These are phyloP conservation scores for Termitomyces heimii DNA, from an alignment of 768 basidiomycete genomes.

Conservation along the genomic window DNA sequence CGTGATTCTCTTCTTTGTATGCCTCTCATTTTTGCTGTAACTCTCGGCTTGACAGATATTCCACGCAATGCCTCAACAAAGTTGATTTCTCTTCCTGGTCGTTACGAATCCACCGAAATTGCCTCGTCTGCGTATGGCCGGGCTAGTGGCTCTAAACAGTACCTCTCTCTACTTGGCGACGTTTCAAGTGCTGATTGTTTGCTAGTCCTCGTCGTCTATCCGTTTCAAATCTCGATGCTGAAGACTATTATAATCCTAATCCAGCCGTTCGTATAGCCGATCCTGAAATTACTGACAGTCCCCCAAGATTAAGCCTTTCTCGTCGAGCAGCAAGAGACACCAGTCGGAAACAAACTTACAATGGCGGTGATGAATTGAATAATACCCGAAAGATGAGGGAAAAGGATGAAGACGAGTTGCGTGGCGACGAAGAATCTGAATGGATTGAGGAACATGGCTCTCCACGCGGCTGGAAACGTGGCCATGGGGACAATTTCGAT, in stretches of 20 bases:
- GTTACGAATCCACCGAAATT: constrained; percentile 16
- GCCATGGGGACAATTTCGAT: constrained; percentile 40
- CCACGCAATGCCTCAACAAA: constrained; percentile 16
- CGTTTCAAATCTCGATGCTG: constrained; percentile 21
- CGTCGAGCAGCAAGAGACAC: constrained; percentile 27
- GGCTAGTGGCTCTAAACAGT: constrained; percentile 8
- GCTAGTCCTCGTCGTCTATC: neutral
- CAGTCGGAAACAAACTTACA: constrained; percentile 32
- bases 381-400: constrained; percentile 48
- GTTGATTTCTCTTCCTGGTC: constrained; percentile 17
- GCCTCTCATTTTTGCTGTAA: constrained; percentile 17
- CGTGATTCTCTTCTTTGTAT: constrained; percentile 18
- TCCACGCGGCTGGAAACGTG: constrained; percentile 47
- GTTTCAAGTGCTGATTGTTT: neutral
- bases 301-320: constrained; percentile 15
- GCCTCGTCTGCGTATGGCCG: constrained; percentile 9
- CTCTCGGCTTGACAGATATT: constrained; percentile 14
- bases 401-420: constrained; percentile 41
- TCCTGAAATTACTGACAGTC: constrained; percentile 12
- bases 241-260: constrained; percentile 32
- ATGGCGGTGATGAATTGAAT: constrained; percentile 34
- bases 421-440: constrained; percentile 44
- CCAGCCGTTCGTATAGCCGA: constrained; percentile 15
- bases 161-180: neutral
- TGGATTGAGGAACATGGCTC: constrained; percentile 21